A percentile compares a stretch with the other conserved stretches of the same genome.
phyloP scores from a whole-genome alignment of 805 yeast genomes.

The Teunomyces cretensis region DNA sequence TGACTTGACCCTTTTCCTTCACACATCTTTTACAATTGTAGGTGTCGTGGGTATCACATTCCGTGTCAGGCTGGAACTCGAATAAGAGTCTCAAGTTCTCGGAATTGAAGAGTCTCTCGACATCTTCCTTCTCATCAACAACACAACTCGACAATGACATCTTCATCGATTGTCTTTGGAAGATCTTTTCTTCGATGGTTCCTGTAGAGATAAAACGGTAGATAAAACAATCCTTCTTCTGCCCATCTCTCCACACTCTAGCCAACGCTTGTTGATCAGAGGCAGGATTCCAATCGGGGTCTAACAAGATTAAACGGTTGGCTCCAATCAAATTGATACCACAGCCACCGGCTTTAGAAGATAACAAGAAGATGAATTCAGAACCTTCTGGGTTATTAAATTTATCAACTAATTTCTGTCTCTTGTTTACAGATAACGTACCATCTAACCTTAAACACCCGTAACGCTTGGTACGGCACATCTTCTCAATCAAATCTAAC shows the following conservation, averaged over 20 bases:
- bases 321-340: slow-evolving; percentile 98
- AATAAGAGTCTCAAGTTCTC: slow-evolving; percentile 78
- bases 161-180: slow-evolving; percentile 94
- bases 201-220: slow-evolving; percentile 94
- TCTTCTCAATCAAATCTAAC: slow-evolving; percentile 79
- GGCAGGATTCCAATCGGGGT: slow-evolving; percentile 98
- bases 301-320: slow-evolving; percentile 81
- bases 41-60: slow-evolving; percentile 91
- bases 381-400: slow-evolving; percentile 88
- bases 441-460: slow-evolving; percentile 88
- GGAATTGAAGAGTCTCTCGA: slow-evolving; percentile 84
- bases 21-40: slow-evolving; percentile 84
- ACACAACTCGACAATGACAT: slow-evolving; percentile 91
- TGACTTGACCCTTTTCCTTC: slow-evolving; percentile 46
- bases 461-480: slow-evolving; percentile 75
- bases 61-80: slow-evolving; percentile 61
- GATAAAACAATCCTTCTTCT: slow-evolving; percentile 92
- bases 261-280: slow-evolving; percentile 98
- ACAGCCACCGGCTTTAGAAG: slow-evolving; percentile 98
- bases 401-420: slow-evolving; percentile 88
- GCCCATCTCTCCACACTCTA: slow-evolving; percentile 99
- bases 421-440: slow-evolving; percentile 84
- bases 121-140: slow-evolving; percentile 94
- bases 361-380: slow-evolving; percentile 83
- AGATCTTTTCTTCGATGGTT: slow-evolving; percentile 92